Evolutionary conservation across 2,329 filamentous ascomycete genomes (phyloP), one percentile per base, ranked within the genome.

Genomic region (Aspergillus luchuensis): DNA sequence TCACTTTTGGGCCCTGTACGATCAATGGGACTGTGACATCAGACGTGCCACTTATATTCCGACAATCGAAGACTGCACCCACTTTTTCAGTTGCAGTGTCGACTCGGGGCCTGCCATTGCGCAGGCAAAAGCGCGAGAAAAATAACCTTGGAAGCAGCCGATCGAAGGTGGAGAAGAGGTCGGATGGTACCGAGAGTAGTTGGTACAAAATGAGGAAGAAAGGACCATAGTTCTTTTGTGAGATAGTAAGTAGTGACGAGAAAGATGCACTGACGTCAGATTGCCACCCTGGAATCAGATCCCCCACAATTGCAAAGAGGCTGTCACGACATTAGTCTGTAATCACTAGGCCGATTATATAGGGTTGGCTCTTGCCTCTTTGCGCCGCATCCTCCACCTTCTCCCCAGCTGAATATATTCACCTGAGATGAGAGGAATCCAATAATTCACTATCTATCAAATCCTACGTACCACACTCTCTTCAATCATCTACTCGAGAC

Each of bases 241-340:
- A 13, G 41, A 50, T 30, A 15, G 17, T 19, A 19, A 19, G 17
- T 19, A 19, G 13, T 30, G 8, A n/a, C 47, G 25, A 30, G 21
- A 25, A 8, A 6, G 25, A 50, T 33, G 23, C 25, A 56, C 53
- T 56, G 53, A 56, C 53, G 53, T 56, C 53, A 56, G 25, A 25
- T 56, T 56, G 53, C 53, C 53, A 56, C 53, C 53, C 39, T 45
- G 39, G 39, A 45, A 45, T 45, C 39, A 56, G 53, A 56, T 56
- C 53, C 53, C 53, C 53, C 53, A 56, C 53, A 56, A 56, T 56
- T 38, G 33, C 33, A 36, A 36, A 36, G 17, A 45, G 41, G 41
- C 41, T 45, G 41, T 21, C 41, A 45, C 11, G 53, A 17, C 53
- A 28, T 50, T 50, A 50, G 47, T 50, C 47, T 50, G 25, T 30